Percentiles rank a stretch among this genome's conserved stretches.
phyloP scores from a whole-genome alignment of 768 basidiomycete species.

The Amanita rimosa region DNA sequence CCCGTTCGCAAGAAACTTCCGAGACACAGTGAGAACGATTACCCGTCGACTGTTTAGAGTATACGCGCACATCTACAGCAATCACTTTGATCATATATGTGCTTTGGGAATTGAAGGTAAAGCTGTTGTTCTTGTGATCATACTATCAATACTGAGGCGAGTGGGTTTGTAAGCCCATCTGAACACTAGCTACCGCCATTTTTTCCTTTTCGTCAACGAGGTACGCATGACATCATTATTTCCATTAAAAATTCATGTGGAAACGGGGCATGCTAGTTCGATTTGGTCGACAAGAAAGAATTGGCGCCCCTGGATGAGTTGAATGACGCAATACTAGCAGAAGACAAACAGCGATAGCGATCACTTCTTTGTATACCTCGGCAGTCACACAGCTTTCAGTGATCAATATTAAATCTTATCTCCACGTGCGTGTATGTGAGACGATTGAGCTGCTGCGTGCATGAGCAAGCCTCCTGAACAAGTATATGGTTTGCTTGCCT shows the following conservation, averaged over 20 bases:
- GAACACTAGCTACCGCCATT: constrained; percentile 97
- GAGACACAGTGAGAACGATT: constrained; percentile 85
- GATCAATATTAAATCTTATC: constrained; percentile 3
- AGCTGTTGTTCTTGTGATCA: constrained; percentile 8
- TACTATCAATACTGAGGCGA: not conserved
- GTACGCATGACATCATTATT: constrained; percentile 27
- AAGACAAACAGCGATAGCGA: constrained; percentile 32
- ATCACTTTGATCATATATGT: constrained; percentile 98
- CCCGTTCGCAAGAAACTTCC: constrained; percentile 84
- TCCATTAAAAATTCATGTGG: not conserved
- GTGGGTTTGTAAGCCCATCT: constrained; percentile 61
- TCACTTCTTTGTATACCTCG: too few species aligned
- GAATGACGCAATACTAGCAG: constrained; percentile 76
- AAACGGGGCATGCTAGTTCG: constrained; percentile 45
- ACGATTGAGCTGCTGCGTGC: constrained; percentile 2
- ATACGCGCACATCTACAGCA: constrained; percentile 98
- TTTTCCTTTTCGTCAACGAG: constrained; percentile 95
- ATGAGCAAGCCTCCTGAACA: too few species aligned
- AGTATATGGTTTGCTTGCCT: too few species aligned
- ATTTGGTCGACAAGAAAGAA: constrained; percentile 94
- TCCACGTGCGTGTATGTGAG: constrained; percentile 13
- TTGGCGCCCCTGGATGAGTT: constrained; percentile 90
- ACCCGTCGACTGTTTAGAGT: constrained; percentile 89
- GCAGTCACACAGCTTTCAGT: too few species aligned
- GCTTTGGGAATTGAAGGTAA: constrained; percentile 95